Percentiles rank a stretch among this genome's conserved stretches.
phyloP scores from a whole-genome alignment of 2,329 filamentous ascomycete species.

The Claviceps paspali region DNA sequence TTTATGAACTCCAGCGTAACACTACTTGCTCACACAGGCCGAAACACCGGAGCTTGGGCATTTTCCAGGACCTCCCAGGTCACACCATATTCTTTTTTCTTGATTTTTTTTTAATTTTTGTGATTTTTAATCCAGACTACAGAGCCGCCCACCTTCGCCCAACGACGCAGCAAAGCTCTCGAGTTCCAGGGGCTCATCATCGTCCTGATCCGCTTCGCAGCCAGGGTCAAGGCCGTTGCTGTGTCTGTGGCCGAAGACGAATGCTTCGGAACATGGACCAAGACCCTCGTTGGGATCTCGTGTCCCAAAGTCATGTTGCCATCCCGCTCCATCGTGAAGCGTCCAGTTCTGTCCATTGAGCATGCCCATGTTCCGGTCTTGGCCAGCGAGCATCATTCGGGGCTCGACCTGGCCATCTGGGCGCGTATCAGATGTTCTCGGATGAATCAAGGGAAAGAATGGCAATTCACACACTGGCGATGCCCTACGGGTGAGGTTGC shows the following conservation, averaged over 20 bases:
- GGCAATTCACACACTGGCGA: not conserved
- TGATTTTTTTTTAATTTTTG: no score
- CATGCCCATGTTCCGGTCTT: constrained; percentile 9
- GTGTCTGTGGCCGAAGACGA: constrained; percentile 14
- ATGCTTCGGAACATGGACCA: constrained; percentile 13
- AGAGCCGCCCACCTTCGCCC: constrained; percentile 19
- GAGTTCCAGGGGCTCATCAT: constrained; percentile 14
- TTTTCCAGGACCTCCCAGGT: not conserved
- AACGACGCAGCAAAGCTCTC: constrained; percentile 19
- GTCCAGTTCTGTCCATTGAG: constrained; percentile 41
- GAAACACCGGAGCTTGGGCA: no score
- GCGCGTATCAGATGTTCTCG: no score
- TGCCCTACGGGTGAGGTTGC: not conserved
- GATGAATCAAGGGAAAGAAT: constrained; percentile 4
- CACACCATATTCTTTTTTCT: no score
- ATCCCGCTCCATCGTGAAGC: constrained; percentile 39
- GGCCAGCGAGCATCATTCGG: no score
- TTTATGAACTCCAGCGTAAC: no score
- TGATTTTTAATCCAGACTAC: constrained; percentile 17
- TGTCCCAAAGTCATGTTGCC: constrained; percentile 41
- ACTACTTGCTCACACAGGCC: no score
- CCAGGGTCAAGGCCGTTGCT: constrained; percentile 7
- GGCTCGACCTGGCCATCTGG: no score
- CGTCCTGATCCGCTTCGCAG: constrained; percentile 4
- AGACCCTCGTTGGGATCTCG: constrained; percentile 27